phyloP scores from a whole-genome alignment of 805 yeast genomes.

The Candida silvicultrix region DNA sequence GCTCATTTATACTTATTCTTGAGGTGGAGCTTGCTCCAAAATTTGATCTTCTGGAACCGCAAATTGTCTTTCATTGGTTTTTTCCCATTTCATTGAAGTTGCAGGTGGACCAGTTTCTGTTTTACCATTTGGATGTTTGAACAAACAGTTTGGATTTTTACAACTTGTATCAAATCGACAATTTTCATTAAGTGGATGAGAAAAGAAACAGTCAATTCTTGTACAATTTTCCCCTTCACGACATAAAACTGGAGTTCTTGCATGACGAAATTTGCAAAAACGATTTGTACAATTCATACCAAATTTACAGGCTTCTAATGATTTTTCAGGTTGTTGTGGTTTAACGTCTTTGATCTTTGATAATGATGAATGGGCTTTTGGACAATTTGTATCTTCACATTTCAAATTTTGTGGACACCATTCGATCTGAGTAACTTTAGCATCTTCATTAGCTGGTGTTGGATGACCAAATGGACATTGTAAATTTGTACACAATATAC shows the following conservation, averaged over 20 bases:
- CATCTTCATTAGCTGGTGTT: conserved; percentile 74
- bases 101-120: conserved; percentile 19
- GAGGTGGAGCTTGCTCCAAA: conserved; percentile 58
- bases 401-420: conserved; percentile 73
- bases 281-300: conserved; percentile 71
- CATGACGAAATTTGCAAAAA: conserved; percentile 81
- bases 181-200: conserved; percentile 73
- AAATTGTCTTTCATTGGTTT: conserved; percentile 59
- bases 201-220: conserved; percentile 74
- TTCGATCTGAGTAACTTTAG: conserved; percentile 57
- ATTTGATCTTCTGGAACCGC: conserved; percentile 74
- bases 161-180: conserved; percentile 81
- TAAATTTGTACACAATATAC: conserved; percentile 67
- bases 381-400: conserved; percentile 59
- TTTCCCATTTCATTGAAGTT: conserved; percentile 20
- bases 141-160: conserved; percentile 64
- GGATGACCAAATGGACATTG: conserved; percentile 90
- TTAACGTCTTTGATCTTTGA: conserved; percentile 35
- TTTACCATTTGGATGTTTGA: conserved; percentile 79
- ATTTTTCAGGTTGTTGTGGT: conserved; percentile 37
- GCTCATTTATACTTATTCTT: conserved; percentile 23
- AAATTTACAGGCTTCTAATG: conserved; percentile 78
- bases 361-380: conserved; percentile 80
- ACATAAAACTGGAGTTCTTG: conserved; percentile 64
- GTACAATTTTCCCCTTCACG: conserved; percentile 77